phyloP scores from a whole-genome alignment of 2,329 filamentous ascomycete genomes.

The Fusarium buharicum region DNA sequence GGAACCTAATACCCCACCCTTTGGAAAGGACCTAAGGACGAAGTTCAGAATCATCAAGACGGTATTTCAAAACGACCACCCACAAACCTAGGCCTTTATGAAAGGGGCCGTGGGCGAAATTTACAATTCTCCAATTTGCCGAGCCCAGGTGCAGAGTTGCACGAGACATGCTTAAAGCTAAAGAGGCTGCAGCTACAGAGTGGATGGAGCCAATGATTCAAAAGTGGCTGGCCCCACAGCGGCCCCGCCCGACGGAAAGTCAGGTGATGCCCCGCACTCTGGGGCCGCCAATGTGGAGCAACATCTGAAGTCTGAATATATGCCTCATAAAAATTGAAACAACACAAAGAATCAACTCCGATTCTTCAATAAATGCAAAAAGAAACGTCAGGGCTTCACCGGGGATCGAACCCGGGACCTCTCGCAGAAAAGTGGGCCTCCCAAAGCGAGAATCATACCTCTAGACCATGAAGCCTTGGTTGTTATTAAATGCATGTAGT shows the following conservation, averaged over 20 bases:
- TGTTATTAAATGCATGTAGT: too few relatives aligned
- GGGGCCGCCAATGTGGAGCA: neutral
- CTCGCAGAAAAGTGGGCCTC: constrained; percentile 45
- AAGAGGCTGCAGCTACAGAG: too few relatives aligned
- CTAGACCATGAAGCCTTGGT: constrained; percentile 29
- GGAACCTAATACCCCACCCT: too few relatives aligned
- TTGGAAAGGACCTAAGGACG: too few relatives aligned
- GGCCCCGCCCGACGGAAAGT: neutral
- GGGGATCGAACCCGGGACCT: constrained; percentile 60
- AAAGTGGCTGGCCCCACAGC: neutral
- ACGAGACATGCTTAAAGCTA: too few relatives aligned
- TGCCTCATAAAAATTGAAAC: neutral
- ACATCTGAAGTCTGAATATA: neutral
- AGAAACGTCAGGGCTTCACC: constrained; percentile 38
- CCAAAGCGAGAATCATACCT: constrained; percentile 37
- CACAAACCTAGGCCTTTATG: too few relatives aligned
- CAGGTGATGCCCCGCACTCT: neutral
- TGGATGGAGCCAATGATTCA: neutral
- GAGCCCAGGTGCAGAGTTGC: too few relatives aligned
- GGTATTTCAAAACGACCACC: too few relatives aligned
- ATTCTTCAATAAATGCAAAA: neutral
- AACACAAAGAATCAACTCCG: neutral
- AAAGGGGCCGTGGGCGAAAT: too few relatives aligned
- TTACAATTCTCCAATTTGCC: too few relatives aligned
- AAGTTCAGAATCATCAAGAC: too few relatives aligned